Evolutionary conservation across 352 stramenopile species (phyloP).

Genomic region (Thraustochytrium striatum): DNA sequence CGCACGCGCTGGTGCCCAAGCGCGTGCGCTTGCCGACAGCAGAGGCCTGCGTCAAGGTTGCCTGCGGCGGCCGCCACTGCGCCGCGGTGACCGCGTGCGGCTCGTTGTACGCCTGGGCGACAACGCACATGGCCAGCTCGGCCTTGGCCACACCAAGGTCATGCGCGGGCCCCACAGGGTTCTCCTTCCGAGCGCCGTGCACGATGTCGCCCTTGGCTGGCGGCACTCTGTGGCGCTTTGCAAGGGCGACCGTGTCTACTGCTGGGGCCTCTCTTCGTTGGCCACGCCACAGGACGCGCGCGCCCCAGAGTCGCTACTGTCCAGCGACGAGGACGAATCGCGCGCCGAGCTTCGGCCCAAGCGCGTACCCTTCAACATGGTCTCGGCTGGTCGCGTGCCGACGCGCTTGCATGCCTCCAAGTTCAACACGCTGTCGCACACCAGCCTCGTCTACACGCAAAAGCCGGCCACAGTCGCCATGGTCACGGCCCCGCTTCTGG

Average conservation of each 20-base stretch:
- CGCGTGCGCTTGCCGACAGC: not conserved
- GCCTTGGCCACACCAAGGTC: not conserved
- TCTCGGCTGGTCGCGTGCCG: not conserved
- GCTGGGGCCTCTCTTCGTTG: too few relatives aligned
- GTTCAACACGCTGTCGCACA: not conserved
- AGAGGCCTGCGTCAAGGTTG: not conserved
- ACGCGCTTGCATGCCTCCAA: not conserved
- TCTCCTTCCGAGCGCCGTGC: not conserved
- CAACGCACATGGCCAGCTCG: conserved; percentile 25
- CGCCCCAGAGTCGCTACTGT: not conserved
- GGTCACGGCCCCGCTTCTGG: not conserved
- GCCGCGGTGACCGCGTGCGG: not conserved
- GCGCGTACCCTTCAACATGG: not conserved
- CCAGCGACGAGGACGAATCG: not conserved
- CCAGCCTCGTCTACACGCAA: conserved; percentile 6
- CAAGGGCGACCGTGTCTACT: not conserved
- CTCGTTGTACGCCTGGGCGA: conserved; percentile 3
- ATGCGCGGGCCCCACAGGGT: not conserved
- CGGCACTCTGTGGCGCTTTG: not conserved
- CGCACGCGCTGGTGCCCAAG: not conserved
- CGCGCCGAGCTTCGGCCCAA: not conserved
- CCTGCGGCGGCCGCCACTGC: not conserved
- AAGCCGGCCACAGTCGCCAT: conserved; percentile 1
- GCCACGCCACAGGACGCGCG: not conserved
- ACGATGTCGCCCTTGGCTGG: conserved; percentile 4